Evolutionary conservation across 2,329 filamentous ascomycete genomes (phyloP), one percentile per base, ranked within the genome.

Genomic region (Clarireedia monteithiana): DNA sequence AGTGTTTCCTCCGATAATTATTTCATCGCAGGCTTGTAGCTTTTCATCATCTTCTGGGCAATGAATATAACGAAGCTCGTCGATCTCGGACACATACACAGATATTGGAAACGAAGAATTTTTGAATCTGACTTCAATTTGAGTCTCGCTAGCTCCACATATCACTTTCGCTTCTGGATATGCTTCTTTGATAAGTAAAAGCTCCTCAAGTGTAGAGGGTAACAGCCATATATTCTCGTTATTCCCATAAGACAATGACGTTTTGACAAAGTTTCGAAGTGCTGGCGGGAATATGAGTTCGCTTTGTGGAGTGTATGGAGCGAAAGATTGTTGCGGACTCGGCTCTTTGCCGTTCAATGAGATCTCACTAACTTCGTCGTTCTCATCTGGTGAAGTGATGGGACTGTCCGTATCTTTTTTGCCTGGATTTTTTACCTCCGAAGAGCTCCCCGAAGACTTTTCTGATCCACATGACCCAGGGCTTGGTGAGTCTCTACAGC

Each of bases 121-220:
- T 74, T 97, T 97, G 80, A 97, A 96, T 72, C 95, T 96, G 73
- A 94, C 86, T 72, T 97, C 92, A 56, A 97, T 96, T 72, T 96
- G 92, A 0, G 92, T 96, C 71, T 97, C 92, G 4, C 91, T 95
- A 68, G 91, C 95, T 59, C 92, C 92, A 49, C 90, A 91, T 54
- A 97, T 95, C 58, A 97, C 82, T 71, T 97, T 97, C 6, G 91
- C 89, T 38, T 84, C 82, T 0, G 92, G 92, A 62, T 89, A 85
- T 0, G 80, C 82, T 64, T 79, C 83, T 75, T 96, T 96, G 73
- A 97, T 95, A 67, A 95, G 85, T 12, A 97, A 78, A 24, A 97
- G 76, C 68, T 97, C 90, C 39, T 89, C 78, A 7, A 96, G 68
- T 0, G 88, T 96, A 23, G 89, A 86, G 0, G 92, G 92, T 14